Conservation (phyloP, 805 yeast genomes). For the Yarrowia sp. region DNA sequence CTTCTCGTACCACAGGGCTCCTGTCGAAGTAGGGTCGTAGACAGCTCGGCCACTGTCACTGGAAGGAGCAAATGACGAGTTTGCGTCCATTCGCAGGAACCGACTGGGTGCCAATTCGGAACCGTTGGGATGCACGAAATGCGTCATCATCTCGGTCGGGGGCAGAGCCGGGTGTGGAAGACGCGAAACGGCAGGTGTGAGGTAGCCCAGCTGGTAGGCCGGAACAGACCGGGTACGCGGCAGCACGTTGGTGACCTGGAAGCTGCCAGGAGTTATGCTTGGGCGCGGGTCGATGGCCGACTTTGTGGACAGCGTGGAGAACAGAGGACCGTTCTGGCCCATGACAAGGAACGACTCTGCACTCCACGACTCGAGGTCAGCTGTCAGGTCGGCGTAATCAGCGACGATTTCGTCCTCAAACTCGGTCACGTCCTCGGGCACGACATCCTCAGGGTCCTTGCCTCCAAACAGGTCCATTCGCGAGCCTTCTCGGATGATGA, state of each 20-base stretch:
- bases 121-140: conserved; percentile 40
- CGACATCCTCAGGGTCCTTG: conserved; percentile 18
- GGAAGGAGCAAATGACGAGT: conserved; percentile 62
- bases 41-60: conserved; percentile 59
- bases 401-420: conserved; percentile 33
- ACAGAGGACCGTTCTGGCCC: conserved; percentile 71
- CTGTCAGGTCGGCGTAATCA: conserved; percentile 42
- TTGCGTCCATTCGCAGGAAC: conserved; percentile 58
- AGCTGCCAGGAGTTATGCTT: conserved; percentile 63
- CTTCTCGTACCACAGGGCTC: conserved; percentile 40
- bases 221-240: conserved; percentile 47
- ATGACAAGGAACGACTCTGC: conserved; percentile 71
- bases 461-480: conserved; percentile 34
- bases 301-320: conserved; percentile 66
- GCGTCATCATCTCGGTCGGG: conserved; percentile 51
- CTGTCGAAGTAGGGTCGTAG: conserved; percentile 43
- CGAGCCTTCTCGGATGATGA: conserved; percentile 39
- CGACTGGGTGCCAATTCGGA: conserved; percentile 57
- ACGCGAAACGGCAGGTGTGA: conserved; percentile 47
- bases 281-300: conserved; percentile 76
- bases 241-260: conserved; percentile 62
- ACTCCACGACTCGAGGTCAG: conserved; percentile 77
- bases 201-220: conserved; percentile 46
- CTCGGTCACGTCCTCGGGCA: conserved; percentile 23
- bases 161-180: conserved; percentile 52